Percentiles rank a stretch among this genome's conserved stretches.
Evolutionary conservation across 2,329 filamentous ascomycete species (phyloP).

Genomic region (Didymosphaeria variabile): DNA sequence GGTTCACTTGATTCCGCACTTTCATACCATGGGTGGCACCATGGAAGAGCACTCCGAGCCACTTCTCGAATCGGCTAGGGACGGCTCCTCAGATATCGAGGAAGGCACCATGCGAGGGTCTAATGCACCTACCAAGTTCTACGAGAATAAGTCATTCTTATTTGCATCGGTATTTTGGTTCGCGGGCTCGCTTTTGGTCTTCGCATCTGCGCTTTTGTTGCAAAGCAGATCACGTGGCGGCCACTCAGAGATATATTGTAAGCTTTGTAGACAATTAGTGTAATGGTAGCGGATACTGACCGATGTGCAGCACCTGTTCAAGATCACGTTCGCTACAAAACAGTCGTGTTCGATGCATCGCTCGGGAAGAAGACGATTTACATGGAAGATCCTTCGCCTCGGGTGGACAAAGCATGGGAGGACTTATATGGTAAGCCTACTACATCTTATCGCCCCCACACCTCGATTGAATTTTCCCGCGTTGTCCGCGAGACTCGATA

Average conservation of each 20-base stretch:
- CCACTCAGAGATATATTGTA: not conserved
- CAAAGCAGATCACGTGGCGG: not conserved
- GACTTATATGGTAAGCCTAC: conserved; percentile 5
- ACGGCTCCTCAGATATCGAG: conserved; percentile 2
- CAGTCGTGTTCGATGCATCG: conserved; percentile 4
- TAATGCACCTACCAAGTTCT: not conserved
- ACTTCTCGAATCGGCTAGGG: not conserved
- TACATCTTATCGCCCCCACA: too few relatives aligned
- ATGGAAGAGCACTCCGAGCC: conserved; percentile 9
- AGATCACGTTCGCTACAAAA: conserved; percentile 9
- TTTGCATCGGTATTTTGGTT: conserved; percentile 9
- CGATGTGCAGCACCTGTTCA: not conserved
- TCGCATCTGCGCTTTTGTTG: not conserved
- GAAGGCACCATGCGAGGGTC: not conserved
- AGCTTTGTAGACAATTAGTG: not conserved
- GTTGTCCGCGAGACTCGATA: too few relatives aligned
- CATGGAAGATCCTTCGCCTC: conserved; percentile 9
- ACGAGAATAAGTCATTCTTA: conserved; percentile 5
- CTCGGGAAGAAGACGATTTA: conserved; percentile 1
- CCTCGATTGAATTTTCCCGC: too few relatives aligned
- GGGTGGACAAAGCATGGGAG: conserved; percentile 2
- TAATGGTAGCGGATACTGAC: not conserved
- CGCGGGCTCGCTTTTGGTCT: not conserved
- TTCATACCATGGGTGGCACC: not conserved
- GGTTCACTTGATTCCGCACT: not conserved